These are phyloP conservation scores for Neobulgaria alba DNA, from an alignment of 2,329 filamentous ascomycete species.

Conservation along the genomic window DNA sequence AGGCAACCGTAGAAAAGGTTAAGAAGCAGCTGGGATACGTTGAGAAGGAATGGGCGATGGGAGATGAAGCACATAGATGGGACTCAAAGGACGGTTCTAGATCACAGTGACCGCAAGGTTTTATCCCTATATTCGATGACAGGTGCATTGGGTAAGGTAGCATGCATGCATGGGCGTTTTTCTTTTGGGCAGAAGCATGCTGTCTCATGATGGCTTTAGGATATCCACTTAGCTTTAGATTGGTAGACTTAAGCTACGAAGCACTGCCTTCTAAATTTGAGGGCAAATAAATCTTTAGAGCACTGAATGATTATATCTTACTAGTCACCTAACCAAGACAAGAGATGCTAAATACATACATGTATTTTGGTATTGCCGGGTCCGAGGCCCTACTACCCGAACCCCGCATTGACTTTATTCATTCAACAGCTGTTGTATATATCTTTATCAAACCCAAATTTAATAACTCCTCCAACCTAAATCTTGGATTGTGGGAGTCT, in stretches of 20 bases:
- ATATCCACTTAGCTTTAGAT: not conserved
- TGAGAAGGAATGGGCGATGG: slow-evolving; percentile 74
- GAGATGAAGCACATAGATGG: slow-evolving; percentile 80
- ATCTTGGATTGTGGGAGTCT: no score
- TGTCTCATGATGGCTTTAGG: not conserved
- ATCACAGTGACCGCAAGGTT: not conserved
- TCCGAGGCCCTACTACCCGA: no score
- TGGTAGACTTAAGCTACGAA: not conserved
- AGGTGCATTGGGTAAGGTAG: not conserved
- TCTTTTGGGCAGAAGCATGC: not conserved
- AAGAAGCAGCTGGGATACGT: slow-evolving; percentile 81
- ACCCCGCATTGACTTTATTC: no score
- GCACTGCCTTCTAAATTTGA: no score
- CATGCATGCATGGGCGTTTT: not conserved
- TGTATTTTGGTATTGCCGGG: no score
- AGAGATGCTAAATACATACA: no score
- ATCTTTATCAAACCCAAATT: no score
- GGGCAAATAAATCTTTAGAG: no score
- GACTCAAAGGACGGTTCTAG: slow-evolving; percentile 39
- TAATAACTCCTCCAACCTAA: no score
- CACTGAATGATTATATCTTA: no score
- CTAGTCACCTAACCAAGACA: no score
- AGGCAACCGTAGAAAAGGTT: slow-evolving; percentile 67
- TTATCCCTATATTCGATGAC: not conserved
- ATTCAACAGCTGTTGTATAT: no score